Conservation (phyloP, 78 protist genomes). For the Cavenderia fasciculata region DNA sequence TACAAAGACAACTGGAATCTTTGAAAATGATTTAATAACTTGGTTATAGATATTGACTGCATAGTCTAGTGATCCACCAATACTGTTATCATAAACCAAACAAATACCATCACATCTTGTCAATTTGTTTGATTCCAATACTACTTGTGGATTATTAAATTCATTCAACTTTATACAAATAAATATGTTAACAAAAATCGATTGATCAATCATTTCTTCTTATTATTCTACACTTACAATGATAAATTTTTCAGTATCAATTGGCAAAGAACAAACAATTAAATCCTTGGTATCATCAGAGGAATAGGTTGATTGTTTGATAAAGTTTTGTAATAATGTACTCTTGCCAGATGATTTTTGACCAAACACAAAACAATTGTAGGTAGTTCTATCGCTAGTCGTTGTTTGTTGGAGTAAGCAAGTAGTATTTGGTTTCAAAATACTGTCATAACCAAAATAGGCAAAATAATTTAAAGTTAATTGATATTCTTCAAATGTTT, state of each 20-base stretch:
- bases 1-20: slow-evolving; percentile 13
- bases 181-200: background rate
- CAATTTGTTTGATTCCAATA: background rate
- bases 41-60: background rate
- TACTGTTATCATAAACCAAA: slow-evolving; percentile 31
- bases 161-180: slow-evolving; percentile 15
- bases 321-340: slow-evolving; percentile 30
- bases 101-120: slow-evolving; percentile 22
- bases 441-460: slow-evolving; percentile 47
- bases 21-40: background rate
- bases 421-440: background rate
- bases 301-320: slow-evolving; percentile 17
- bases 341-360: slow-evolving; percentile 36
- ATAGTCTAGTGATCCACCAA: slow-evolving; percentile 30
- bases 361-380: slow-evolving; percentile 39
- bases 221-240: background rate
- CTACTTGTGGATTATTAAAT: background rate
- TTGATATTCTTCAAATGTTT: slow-evolving; percentile 17
- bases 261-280: slow-evolving; percentile 10
- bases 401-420: background rate
- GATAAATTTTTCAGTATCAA: background rate
- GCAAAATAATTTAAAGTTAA: slow-evolving; percentile 43
- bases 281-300: slow-evolving; percentile 12
- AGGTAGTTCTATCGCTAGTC: background rate
- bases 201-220: background rate